phyloP scores from a whole-genome alignment of 257 asterid genomes.

The Buddleja alternifolia region DNA sequence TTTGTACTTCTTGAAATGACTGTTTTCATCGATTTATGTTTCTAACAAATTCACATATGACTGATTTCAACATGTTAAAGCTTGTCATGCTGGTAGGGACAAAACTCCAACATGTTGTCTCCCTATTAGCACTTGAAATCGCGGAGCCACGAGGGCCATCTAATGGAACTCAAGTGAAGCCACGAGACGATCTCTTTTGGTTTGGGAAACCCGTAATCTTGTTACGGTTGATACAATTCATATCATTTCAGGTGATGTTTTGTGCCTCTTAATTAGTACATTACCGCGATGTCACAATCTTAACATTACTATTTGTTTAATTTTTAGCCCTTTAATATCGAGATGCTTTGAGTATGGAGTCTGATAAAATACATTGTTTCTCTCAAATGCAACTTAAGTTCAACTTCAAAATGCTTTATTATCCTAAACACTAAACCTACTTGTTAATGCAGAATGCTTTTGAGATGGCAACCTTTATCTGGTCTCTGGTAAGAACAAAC shows the following conservation, averaged over 20 bases:
- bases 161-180: slow-evolving; percentile 65
- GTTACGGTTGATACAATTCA: slow-evolving; percentile 75
- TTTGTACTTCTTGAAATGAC: background rate
- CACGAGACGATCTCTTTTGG: slow-evolving; percentile 87
- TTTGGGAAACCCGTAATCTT: slow-evolving; percentile 83
- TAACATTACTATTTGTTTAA: too few relatives aligned
- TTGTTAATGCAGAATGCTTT: slow-evolving; percentile 74
- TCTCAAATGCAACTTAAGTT: too few relatives aligned
- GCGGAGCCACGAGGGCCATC: slow-evolving; percentile 60
- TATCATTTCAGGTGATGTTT: slow-evolving; percentile 80
- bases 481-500: slow-evolving; percentile 73
- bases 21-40: background rate
- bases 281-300: too few relatives aligned
- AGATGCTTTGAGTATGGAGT: too few relatives aligned
- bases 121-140: slow-evolving; percentile 84
- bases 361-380: too few relatives aligned
- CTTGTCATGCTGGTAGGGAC: slow-evolving; percentile 90
- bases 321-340: slow-evolving; percentile 2
- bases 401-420: too few relatives aligned
- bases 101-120: slow-evolving; percentile 89
- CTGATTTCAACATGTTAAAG: slow-evolving; percentile 40
- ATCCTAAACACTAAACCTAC: background rate
- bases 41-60: slow-evolving; percentile 24
- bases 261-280: too few relatives aligned
- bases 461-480: slow-evolving; percentile 93